Evolutionary conservation across 306 rosid species (phyloP), one percentile per base, ranked within the genome.

Genomic region (Ceratonia siliqua): DNA sequence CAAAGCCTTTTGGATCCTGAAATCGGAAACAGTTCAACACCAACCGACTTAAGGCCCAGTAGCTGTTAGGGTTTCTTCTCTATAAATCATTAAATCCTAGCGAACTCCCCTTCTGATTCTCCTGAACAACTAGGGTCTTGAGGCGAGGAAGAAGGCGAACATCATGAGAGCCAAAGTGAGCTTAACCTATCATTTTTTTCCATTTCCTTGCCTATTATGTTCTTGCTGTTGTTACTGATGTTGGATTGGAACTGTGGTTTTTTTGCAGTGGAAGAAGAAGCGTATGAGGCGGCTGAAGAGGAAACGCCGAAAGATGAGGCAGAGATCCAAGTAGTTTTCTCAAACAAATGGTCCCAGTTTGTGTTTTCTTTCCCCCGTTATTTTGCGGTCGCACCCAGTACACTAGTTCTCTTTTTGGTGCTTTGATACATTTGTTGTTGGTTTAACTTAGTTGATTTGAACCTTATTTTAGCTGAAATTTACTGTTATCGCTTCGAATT

Each of bases 221-320:
- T 65, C 35, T 12, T 4, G 7, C 35, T 5, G 0, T 27, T 1
- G 8, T 0, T 20, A 0, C 53, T 43, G 0, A 3, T 2, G 0
- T 38, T 52, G 46, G 55, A 70, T 24, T 42, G 0, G 4, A 1
- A 10, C 0, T 11, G 3, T 49, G 17, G 11, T 5, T 49, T 4
- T 41, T 8, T 39, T 24, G n/a, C 75, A 88, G 96, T 90, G 96
- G 93, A 90, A 90, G 96, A 90, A 90, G 93, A 90, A 90, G 93
- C 85, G 96, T n/a, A 90, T 88, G 96, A 90, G 96, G 89, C 84
- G 93, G 36, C 38, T 90, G 85, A 88, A 90, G 89, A 90, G 96
- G 84, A 88, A 90, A 88, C 96, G 93, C 82, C 89, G 96, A 86
- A 90, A 90, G 91, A 90, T 90, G 96, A 90, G 96, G 39, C 96